Evolutionary conservation across 371 early-diverging fungal species (phyloP).

Genomic region (Syncephalastrum sp.): DNA sequence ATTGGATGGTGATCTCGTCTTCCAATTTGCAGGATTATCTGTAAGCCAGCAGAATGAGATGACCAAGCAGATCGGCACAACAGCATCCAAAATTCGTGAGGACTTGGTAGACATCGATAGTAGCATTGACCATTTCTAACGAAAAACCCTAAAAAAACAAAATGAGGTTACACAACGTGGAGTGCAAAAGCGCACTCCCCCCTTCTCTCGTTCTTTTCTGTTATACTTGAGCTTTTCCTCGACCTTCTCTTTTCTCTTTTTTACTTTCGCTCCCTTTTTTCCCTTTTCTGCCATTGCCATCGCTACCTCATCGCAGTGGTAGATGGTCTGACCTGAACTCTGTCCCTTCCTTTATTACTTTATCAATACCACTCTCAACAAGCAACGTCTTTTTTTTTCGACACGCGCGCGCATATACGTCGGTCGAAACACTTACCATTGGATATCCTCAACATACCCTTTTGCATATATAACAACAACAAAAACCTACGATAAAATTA

Average conservation of each 20-base stretch:
- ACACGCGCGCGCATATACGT: not conserved
- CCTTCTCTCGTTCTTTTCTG: slow-evolving; percentile 6
- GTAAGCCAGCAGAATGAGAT: slow-evolving; percentile 76
- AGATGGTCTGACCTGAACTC: not conserved
- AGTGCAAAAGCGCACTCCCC: slow-evolving; percentile 3
- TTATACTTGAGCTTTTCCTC: slow-evolving; percentile 3
- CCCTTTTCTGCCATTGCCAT: not conserved
- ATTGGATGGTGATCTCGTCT: slow-evolving; percentile 86
- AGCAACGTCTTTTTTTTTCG: not conserved
- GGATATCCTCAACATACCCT: slow-evolving; percentile 5
- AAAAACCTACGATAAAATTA: not conserved
- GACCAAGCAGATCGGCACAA: slow-evolving; percentile 88
- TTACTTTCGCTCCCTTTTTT: slow-evolving; percentile 3
- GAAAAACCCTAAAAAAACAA: slow-evolving; percentile 4
- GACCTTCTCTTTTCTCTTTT: slow-evolving; percentile 3
- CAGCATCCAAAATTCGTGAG: slow-evolving; percentile 77
- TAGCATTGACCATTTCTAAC: slow-evolving; percentile 76
- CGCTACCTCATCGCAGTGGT: not conserved
- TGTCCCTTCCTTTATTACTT: slow-evolving; percentile 1
- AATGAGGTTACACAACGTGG: slow-evolving; percentile 6
- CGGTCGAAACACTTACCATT: not conserved
- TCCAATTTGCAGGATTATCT: slow-evolving; percentile 69
- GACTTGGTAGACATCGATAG: slow-evolving; percentile 74
- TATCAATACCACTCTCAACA: not conserved
- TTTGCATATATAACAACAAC: not conserved